Percentiles rank a stretch among this genome's conserved stretches.
These are phyloP conservation scores for Cordyceps cateniannulata DNA, from an alignment of 2,329 filamentous ascomycete genomes.

Conservation along the genomic window DNA sequence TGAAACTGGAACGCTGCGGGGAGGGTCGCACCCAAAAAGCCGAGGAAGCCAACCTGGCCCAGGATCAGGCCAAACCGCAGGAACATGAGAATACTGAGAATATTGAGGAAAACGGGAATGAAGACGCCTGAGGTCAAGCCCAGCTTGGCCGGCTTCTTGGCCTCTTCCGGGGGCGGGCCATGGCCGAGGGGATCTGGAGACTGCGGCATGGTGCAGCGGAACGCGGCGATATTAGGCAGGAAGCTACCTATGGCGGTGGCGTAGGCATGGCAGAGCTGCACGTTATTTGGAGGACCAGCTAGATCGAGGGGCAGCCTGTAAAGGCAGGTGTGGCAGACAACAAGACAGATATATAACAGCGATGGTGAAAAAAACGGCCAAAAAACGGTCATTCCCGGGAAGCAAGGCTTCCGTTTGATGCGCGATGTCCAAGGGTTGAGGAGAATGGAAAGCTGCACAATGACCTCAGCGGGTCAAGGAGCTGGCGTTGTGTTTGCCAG, in stretches of 20 bases:
- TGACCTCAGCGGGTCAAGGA: slow-evolving; percentile 10
- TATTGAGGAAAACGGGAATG: slow-evolving; percentile 82
- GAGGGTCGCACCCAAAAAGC: slow-evolving; percentile 63
- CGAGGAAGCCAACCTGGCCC: slow-evolving; percentile 71
- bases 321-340: not conserved
- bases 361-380: not conserved
- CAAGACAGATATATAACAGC: not conserved
- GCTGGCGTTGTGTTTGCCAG: not conserved
- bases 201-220: slow-evolving; percentile 4
- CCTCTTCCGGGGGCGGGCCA: slow-evolving; percentile 24
- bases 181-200: not conserved
- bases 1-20: not conserved
- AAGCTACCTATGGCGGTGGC: not conserved
- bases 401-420: not conserved
- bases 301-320: not conserved
- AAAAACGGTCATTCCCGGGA: not conserved
- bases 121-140: slow-evolving; percentile 75
- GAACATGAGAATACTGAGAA: slow-evolving; percentile 89
- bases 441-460: slow-evolving; percentile 9
- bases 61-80: slow-evolving; percentile 80
- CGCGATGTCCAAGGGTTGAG: not conserved
- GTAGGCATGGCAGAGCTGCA: not conserved
- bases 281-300: not conserved
- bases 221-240: not conserved
- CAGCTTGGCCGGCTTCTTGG: slow-evolving; percentile 52